Percentiles rank a stretch among this genome's conserved stretches.
These are phyloP conservation scores for Verticillium zaregamsianum DNA, from an alignment of 2,329 filamentous ascomycete species.

Conservation along the genomic window DNA sequence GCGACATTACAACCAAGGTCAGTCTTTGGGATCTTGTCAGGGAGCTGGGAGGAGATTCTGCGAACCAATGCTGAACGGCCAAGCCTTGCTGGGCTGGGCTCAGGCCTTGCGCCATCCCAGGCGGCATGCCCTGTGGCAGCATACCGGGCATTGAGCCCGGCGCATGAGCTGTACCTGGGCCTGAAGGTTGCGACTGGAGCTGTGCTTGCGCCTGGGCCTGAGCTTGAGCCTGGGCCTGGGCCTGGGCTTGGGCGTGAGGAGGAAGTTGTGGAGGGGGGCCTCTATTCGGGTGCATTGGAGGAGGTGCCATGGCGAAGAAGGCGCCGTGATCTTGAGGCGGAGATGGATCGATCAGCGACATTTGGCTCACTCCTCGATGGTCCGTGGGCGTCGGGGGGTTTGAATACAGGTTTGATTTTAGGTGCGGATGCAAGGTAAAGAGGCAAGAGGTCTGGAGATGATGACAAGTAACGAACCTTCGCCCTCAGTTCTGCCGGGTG, in stretches of 20 bases:
- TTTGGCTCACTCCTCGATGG: not conserved
- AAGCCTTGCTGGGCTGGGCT: not conserved
- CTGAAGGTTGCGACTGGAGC: not conserved
- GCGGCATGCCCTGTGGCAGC: not conserved
- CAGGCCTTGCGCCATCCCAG: not conserved
- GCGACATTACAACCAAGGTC: not conserved
- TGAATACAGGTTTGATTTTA: not conserved
- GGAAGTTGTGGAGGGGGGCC: not conserved
- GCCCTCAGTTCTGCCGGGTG: constrained; percentile 2
- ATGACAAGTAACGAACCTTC: constrained; percentile 3
- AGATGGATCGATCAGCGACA: not conserved
- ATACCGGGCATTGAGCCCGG: not conserved
- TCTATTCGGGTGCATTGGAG: constrained; percentile 1
- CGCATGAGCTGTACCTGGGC: not conserved
- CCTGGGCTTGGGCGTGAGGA: not conserved
- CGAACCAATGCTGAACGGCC: not conserved
- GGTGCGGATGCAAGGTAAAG: not conserved
- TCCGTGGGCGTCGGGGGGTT: not conserved
- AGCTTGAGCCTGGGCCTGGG: not conserved
- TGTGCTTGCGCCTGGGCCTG: not conserved
- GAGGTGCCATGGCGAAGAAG: constrained; percentile 4
- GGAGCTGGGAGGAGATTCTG: not conserved
- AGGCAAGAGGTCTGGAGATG: not conserved
- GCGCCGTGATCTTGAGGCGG: constrained; percentile 1
- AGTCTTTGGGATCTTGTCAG: not conserved